Base-by-base conservation (phyloP, 129 eudicot species). In the Flaveria ramosissima region DNA sequence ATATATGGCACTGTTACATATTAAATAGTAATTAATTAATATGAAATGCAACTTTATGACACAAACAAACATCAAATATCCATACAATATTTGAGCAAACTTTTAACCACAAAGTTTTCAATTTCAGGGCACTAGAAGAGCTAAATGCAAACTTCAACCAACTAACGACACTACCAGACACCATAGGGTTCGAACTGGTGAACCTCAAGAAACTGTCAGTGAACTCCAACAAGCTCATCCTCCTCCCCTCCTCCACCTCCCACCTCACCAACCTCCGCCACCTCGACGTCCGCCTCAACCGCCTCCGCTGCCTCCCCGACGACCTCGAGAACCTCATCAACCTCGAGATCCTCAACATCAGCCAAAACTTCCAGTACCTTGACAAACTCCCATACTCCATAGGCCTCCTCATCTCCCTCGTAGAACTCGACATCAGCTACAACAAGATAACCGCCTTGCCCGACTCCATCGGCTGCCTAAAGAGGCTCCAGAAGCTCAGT, bases 311-410 rank as follows among this genome's bases (percentile, higher is more conserved):
- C 10, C 96, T 93, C n/a, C 98, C 98, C 0, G 92, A 88, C 1
- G 95, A 88, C 72, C 98, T 93, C 20, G 98, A 93, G 53, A 90
- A 87, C 88, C 87, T 93, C 9, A 86, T 84, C 74, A 90, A 88
- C 72, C 92, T 93, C 39, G 84, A 89, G 73, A 23, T 81, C 78
- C 92, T 93, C 13, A 93, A 90, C 50, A 76, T 93, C 30, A 93
- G 98, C 84, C 98, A 93, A 68, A 93, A 93, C 85, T 93, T 93
- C 72, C 98, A 88, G 4, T 82, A 79, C 85, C 80, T 93, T 3
- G 57, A 77, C 13, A 78, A 72, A 16, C 81, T 93, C 6, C 95
- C 98, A 6, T 93, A 90, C 83, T 90, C 96, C 45, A 27, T 88
- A 1, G 98, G 98, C 72, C 91, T 93, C 48, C 92, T 93, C 57